Evolutionary conservation across 1,284 basidiomycete genomes (phyloP).

Genomic region (Nidula niveotomentosa): DNA sequence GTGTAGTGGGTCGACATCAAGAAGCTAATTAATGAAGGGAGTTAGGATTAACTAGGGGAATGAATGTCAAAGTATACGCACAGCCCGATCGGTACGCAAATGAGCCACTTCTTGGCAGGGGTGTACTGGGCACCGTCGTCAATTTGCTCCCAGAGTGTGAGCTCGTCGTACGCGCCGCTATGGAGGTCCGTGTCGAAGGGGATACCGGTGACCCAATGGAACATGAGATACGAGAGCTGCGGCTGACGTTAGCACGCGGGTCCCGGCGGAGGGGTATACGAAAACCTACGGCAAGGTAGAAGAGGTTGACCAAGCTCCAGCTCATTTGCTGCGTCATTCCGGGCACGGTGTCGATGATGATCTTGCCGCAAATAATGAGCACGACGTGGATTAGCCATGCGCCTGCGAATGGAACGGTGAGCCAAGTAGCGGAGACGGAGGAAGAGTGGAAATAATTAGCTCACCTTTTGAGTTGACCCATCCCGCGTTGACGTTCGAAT

Average conservation of each 20-base stretch:
- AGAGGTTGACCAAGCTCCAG: slow-evolving; percentile 94
- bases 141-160: slow-evolving; percentile 99
- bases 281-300: slow-evolving; percentile 84
- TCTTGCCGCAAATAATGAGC: slow-evolving; percentile 88
- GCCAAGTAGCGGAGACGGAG: slow-evolving; percentile 1
- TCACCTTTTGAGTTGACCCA: slow-evolving; percentile 99
- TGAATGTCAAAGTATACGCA: slow-evolving; percentile 41
- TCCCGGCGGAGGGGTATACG: neutral
- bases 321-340: slow-evolving; percentile 93
- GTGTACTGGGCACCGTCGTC: slow-evolving; percentile 99
- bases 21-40: slow-evolving; percentile 58
- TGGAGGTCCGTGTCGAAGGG: slow-evolving; percentile 90
- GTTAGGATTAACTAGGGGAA: slow-evolving; percentile 4
- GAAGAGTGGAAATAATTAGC: slow-evolving; percentile 17
- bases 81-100: slow-evolving; percentile 90
- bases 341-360: slow-evolving; percentile 92
- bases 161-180: slow-evolving; percentile 94
- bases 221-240: slow-evolving; percentile 96
- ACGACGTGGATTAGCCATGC: slow-evolving; percentile 99
- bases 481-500: slow-evolving; percentile 91
- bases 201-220: slow-evolving; percentile 97
- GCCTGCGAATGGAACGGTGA: slow-evolving; percentile 47
- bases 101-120: slow-evolving; percentile 97
- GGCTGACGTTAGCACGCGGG: slow-evolving; percentile 4
- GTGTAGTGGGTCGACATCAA: slow-evolving; percentile 98